These are phyloP conservation scores for Ogataea trehalophila DNA, from an alignment of 805 yeast species.

Conservation along the genomic window DNA sequence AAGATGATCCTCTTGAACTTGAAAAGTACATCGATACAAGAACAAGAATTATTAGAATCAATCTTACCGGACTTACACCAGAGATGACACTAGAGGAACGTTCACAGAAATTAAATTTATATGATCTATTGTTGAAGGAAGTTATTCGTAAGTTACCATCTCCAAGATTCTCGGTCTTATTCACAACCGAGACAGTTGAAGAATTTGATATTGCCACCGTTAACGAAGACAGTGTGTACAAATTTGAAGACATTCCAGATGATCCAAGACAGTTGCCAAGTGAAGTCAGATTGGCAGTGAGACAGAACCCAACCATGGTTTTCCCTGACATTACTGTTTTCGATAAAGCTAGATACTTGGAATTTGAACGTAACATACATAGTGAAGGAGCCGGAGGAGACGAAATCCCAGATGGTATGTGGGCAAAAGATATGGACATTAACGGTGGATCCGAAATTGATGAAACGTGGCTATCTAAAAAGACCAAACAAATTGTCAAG, in stretches of 20 bases:
- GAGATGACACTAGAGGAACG: slow-evolving; percentile 39
- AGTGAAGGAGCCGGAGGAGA: slow-evolving; percentile 18
- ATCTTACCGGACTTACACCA: slow-evolving; percentile 47
- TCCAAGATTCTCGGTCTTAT: slow-evolving; percentile 60
- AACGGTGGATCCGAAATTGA: slow-evolving; percentile 13
- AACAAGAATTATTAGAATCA: slow-evolving; percentile 56
- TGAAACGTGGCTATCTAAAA: slow-evolving; percentile 29
- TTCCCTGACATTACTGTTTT: slow-evolving; percentile 52
- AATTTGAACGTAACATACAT: slow-evolving; percentile 51
- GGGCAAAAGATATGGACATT: slow-evolving; percentile 23
- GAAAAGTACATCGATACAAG: slow-evolving; percentile 57
- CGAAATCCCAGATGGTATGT: slow-evolving; percentile 28
- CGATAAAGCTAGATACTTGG: slow-evolving; percentile 45
- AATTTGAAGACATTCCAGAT: slow-evolving; percentile 28
- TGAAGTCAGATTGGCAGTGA: slow-evolving; percentile 25
- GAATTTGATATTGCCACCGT: slow-evolving; percentile 17
- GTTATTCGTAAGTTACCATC: slow-evolving; percentile 68
- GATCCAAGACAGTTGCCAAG: slow-evolving; percentile 29
- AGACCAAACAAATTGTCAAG: slow-evolving; percentile 15
- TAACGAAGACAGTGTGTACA: slow-evolving; percentile 9
- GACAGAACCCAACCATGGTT: slow-evolving; percentile 32
- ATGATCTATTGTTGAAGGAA: slow-evolving; percentile 40
- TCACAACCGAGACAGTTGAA: slow-evolving; percentile 39
- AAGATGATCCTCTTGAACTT: slow-evolving; percentile 39
- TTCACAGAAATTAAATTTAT: slow-evolving; percentile 9